Base-by-base conservation (phyloP, 208 protist species). In the Leishmania major region DNA sequence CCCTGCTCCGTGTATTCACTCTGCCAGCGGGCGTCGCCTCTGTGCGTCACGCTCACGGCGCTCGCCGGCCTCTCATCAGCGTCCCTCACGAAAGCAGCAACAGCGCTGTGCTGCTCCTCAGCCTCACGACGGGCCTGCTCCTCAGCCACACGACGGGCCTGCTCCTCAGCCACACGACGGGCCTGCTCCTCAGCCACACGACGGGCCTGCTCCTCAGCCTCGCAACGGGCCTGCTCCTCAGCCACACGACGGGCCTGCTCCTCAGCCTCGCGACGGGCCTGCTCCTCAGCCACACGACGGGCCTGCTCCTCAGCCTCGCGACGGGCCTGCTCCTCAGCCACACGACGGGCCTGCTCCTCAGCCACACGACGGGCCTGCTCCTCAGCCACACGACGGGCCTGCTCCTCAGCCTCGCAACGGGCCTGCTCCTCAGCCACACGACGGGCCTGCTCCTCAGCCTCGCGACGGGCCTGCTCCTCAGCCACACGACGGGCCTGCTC, bases 341-440 rank as follows among this genome's bases (percentile, higher is more conserved):
- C 74, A 37, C 87, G 87, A 35, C 82, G 80, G 0, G 69, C 69
- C 19, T 3, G 80, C 82, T 37, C 82, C 75, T 91, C 95, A 28
- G 92, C 91, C 40, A 86, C 92, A 4, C 99, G 78, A 40, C 99
- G 86, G 3, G 99, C 99, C 2, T 84, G n/a, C 60, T 40, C 53
- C 62, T 92, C 84, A 51, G 84, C 86, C 17, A 84, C 81, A 35
- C 82, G 78, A 1, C 83, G 73, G 28, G 80, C 88, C 35, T 91
- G 84, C 37, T 80, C 91, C 47, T 94, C 89, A 22, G 86, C 88
- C 17, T 90, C 92, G 13, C 99, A 79, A 28, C 80, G 82, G 25
- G 88, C 90, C 47, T 92, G 78, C 49, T 83, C 88, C 67, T 89
- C 88, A 7, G 85, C 78, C 55, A 87, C 74, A 1, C 35, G 77